Evolutionary conservation across 2,329 filamentous ascomycete genomes (phyloP), one percentile per base, ranked within the genome.

Genomic region (Phaeosphaeria sp.): DNA sequence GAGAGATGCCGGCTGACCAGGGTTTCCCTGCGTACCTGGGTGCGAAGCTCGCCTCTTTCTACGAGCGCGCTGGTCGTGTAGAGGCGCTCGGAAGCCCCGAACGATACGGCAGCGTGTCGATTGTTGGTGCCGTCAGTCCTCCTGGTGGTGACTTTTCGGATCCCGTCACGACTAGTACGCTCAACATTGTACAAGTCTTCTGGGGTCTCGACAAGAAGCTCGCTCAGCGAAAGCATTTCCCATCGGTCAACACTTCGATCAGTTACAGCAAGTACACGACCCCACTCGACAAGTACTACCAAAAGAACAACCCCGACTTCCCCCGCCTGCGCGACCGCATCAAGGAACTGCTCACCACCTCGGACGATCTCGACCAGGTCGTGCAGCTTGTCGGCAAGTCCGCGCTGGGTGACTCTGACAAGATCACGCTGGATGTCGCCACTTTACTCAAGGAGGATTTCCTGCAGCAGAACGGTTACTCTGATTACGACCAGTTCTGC

Each of bases 161-260:
- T 81, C 95, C 95, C 20, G 95, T 99, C 74, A 99, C 95, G 15
- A 92, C 87, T 59, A 90, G 91, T 66, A 99, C 95, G 20, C 89
- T 99, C 48, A 88, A 91, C 87, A 99, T 99, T 75, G 95, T 99
- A 73, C 95, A 99, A 79, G 95, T 99, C 69, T 99, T 99, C 84
- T 99, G 95, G 95, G 95, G 95, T 85, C 87, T 98, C 50, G 95
- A 99, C 85, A 98, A 99, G 90, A 98, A 98, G 85, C 89, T 99
- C 59, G 95, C 95, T 21, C 95, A 98, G 82, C 90, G 95, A 72
- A 99, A 99, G 83, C 95, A 99, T 81, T 99, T 99, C 85, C 95
- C 95, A 6, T 97, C 93, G 30, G 93, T 99, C 84, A 99, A 99
- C 84, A 98, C 95, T 9, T 88, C 88, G 20, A 83, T 92, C 67